These are phyloP conservation scores for Lentinula aciculospora DNA, from an alignment of 768 basidiomycete genomes.

Conservation along the genomic window DNA sequence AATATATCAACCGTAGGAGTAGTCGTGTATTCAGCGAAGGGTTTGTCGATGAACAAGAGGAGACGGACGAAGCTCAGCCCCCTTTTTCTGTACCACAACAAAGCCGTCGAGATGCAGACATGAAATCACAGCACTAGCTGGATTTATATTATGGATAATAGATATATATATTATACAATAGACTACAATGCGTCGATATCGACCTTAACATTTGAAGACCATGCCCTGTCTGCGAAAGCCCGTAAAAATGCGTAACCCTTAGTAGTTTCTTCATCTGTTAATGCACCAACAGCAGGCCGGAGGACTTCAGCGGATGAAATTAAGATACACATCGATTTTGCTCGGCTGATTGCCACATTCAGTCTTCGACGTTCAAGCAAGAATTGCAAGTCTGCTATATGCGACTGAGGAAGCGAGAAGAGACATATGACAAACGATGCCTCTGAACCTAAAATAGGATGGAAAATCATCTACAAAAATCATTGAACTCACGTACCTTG, in stretches of 20 bases:
- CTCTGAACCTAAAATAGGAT: slow-evolving; percentile 35
- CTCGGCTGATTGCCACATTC: slow-evolving; percentile 50
- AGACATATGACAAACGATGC: slow-evolving; percentile 49
- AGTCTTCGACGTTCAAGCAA: slow-evolving; percentile 41
- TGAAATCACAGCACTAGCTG: background rate
- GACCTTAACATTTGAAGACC: slow-evolving; percentile 33
- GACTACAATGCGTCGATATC: slow-evolving; percentile 22
- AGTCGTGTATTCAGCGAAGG: slow-evolving; percentile 5
- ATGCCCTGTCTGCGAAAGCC: slow-evolving; percentile 45
- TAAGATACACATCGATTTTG: slow-evolving; percentile 44
- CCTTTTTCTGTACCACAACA: background rate
- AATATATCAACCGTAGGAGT: background rate
- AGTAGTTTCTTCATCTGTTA: slow-evolving; percentile 36
- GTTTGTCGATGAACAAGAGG: slow-evolving; percentile 1
- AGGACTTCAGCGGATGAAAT: slow-evolving; percentile 39
- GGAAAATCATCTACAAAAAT: background rate
- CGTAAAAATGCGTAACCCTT: slow-evolving; percentile 45
- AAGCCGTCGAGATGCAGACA: background rate
- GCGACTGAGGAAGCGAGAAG: slow-evolving; percentile 37
- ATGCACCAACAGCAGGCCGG: slow-evolving; percentile 35
- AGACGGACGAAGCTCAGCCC: background rate
- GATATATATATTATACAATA: background rate
- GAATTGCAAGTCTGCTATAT: slow-evolving; percentile 33
- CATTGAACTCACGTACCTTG: slow-evolving; percentile 28
- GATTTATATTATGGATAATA: background rate